These are phyloP conservation scores for Hawksworthiomyces lignivorus DNA, from an alignment of 2,329 filamentous ascomycete species.

Conservation along the genomic window DNA sequence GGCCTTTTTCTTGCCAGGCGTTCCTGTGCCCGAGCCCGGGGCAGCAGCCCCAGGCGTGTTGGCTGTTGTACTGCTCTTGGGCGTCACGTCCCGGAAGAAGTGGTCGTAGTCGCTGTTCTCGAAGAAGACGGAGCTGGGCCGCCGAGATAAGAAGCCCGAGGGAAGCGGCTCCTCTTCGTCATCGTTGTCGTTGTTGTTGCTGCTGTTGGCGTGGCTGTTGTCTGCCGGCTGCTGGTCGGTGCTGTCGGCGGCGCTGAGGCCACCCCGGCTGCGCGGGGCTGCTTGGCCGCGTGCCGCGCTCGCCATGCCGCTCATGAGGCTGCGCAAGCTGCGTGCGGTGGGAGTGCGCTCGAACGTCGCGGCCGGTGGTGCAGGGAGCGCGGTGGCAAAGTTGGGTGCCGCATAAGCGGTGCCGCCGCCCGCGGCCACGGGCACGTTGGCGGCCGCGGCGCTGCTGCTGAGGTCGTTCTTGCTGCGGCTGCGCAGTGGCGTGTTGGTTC, in stretches of 20 bases:
- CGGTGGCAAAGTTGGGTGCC: background rate
- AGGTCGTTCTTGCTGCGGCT: slow-evolving; percentile 15
- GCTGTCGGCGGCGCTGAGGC: background rate
- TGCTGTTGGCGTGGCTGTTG: slow-evolving; percentile 4
- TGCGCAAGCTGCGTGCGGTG: slow-evolving; percentile 22
- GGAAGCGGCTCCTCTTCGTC: slow-evolving; percentile 6
- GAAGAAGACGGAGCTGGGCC: slow-evolving; percentile 18
- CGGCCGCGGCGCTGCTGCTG: slow-evolving; percentile 13
- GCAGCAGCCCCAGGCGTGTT: background rate
- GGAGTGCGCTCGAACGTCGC: slow-evolving; percentile 13
- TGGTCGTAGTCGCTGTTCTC: slow-evolving; percentile 19
- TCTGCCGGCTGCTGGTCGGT: background rate
- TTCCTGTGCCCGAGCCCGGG: background rate
- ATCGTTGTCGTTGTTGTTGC: slow-evolving; percentile 14
- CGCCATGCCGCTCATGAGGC: slow-evolving; percentile 19
- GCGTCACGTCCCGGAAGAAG: slow-evolving; percentile 13
- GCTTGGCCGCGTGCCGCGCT: no score
- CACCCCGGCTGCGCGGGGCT: slow-evolving; percentile 15
- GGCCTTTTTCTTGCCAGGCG: background rate
- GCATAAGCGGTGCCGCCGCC: no score
- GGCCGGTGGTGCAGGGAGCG: no score
- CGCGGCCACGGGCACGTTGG: background rate
- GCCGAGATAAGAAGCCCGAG: slow-evolving; percentile 2
- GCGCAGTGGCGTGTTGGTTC: slow-evolving; percentile 11
- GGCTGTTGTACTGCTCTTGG: slow-evolving; percentile 5